Base-by-base conservation (phyloP, 352 stramenopile species). In the Globisporangium echinulatum region DNA sequence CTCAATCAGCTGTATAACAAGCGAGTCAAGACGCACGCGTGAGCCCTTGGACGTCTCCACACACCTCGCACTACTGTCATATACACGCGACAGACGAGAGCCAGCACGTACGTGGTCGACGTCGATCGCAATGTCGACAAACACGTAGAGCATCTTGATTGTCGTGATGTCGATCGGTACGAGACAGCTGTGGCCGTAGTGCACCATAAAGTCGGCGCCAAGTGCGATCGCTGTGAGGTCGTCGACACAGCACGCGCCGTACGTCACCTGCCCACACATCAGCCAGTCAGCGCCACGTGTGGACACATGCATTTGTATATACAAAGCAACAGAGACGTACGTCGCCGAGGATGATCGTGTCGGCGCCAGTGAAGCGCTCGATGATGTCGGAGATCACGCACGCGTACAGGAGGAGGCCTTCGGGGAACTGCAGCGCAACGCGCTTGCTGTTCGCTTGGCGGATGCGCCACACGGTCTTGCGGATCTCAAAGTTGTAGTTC, bases 221-320 rank as follows among this genome's bases (percentile, higher is more conserved):
- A 99, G 75, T 0, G 94, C 91, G 38, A 97, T 84, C 9, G 97
- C 97, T 15, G 90, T 98, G 54, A 99, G 82, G 66, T 99, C 98
- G 66, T 99, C 98, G 19, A 99, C 94, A 65, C 98, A 99, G 68
- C 98, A 99, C n/a, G 98, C 97, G 36, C 98, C 98, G 56, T 99
- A 99, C 2, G 97, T 99, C 19, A 95, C 81, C 81, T 90, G 59
- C 11, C 56, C 46, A 54, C 14, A 52, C 10, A 14, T 17, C 11
- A 52, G 47, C 7, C 13, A 36, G 38, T 47, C n/a, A 48, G 47
- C 59, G 51, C 38, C 19, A 52, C 42, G 5, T 46, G 42, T 0
- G 3, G 3, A 5, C 15, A 5, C 4, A 46, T 11, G 10, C 11
- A 13, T 14, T 5, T 14, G 4, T 46, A 14, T 14, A 17, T 2